phyloP scores from a whole-genome alignment of 1,139 yeast genomes.

The Diutina ranongensis region DNA sequence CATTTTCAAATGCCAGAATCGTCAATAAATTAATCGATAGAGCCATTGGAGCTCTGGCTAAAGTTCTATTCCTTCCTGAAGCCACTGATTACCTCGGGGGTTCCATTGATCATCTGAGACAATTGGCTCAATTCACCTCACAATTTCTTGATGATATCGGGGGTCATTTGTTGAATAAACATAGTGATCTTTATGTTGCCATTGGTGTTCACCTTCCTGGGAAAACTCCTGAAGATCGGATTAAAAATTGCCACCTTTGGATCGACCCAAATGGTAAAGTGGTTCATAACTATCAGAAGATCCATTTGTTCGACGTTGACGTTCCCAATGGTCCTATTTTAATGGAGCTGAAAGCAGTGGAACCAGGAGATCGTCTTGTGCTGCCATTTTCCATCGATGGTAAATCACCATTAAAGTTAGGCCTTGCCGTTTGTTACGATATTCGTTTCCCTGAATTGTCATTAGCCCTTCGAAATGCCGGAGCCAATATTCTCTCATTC shows the following conservation, averaged over 20 bases:
- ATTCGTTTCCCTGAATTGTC: slow-evolving; percentile 82
- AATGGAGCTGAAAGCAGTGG: slow-evolving; percentile 69
- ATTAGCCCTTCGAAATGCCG: slow-evolving; percentile 47
- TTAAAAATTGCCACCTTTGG: slow-evolving; percentile 65
- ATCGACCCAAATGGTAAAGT: slow-evolving; percentile 54
- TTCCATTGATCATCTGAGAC: slow-evolving; percentile 52
- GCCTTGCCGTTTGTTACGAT: slow-evolving; percentile 78
- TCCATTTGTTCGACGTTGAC: slow-evolving; percentile 85
- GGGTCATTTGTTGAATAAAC: background rate
- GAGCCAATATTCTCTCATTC: slow-evolving; percentile 69
- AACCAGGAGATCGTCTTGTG: slow-evolving; percentile 52
- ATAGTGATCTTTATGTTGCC: slow-evolving; percentile 22
- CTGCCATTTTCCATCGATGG: slow-evolving; percentile 38
- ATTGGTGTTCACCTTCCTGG: slow-evolving; percentile 82
- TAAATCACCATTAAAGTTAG: slow-evolving; percentile 41
- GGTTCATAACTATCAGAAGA: slow-evolving; percentile 60
- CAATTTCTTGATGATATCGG: slow-evolving; percentile 39
- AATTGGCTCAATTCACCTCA: slow-evolving; percentile 45
- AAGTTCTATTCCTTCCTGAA: slow-evolving; percentile 77
- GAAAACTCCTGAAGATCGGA: slow-evolving; percentile 23
- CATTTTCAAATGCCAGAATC: slow-evolving; percentile 44
- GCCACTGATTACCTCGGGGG: slow-evolving; percentile 82
- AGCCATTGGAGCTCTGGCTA: slow-evolving; percentile 50
- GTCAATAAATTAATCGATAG: slow-evolving; percentile 47
- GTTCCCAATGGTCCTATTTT: slow-evolving; percentile 65